Conservation (phyloP, 495 filamentous ascomycete genomes). For the Aspergillus kassunensis region DNA sequence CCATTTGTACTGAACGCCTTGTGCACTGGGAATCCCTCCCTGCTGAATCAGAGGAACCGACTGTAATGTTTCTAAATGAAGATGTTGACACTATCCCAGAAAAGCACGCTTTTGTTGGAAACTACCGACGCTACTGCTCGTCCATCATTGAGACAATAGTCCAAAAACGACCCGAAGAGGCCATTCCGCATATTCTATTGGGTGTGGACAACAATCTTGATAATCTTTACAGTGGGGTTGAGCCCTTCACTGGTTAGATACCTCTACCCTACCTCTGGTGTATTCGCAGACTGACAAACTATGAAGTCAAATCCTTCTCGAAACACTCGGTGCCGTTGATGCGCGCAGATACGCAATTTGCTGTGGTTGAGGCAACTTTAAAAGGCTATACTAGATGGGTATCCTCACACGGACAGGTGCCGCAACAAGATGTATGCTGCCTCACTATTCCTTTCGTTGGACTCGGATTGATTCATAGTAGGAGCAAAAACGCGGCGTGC, state of each 20-base stretch:
- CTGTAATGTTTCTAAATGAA: conserved; percentile 75
- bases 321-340: conserved; percentile 75
- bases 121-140: conserved; percentile 86
- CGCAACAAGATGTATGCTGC: conserved; percentile 48
- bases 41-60: conserved; percentile 73
- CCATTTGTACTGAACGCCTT: conserved; percentile 71
- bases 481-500: conserved; percentile 55
- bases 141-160: conserved; percentile 82
- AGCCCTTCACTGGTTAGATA: conserved; percentile 63
- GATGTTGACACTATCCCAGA: conserved; percentile 96
- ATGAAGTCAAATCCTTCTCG: conserved; percentile 64
- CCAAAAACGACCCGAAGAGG: conserved; percentile 72
- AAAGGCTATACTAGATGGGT: conserved; percentile 88
- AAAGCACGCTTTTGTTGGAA: conserved; percentile 93
- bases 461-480: conserved; percentile 25
- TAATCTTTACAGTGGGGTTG: conserved; percentile 67
- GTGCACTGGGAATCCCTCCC: conserved; percentile 82
- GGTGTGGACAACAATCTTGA: conserved; percentile 70
- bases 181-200: conserved; percentile 76
- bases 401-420: conserved; percentile 46
- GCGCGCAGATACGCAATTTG: conserved; percentile 81
- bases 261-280: not conserved
- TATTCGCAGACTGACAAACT: conserved; percentile 25
- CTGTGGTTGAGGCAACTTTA: conserved; percentile 84
- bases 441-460: not conserved